Percentiles rank a stretch among this genome's conserved stretches.
These are phyloP conservation scores for Vigna radiata DNA, from an alignment of 306 rosid genomes.

Conservation along the genomic window DNA sequence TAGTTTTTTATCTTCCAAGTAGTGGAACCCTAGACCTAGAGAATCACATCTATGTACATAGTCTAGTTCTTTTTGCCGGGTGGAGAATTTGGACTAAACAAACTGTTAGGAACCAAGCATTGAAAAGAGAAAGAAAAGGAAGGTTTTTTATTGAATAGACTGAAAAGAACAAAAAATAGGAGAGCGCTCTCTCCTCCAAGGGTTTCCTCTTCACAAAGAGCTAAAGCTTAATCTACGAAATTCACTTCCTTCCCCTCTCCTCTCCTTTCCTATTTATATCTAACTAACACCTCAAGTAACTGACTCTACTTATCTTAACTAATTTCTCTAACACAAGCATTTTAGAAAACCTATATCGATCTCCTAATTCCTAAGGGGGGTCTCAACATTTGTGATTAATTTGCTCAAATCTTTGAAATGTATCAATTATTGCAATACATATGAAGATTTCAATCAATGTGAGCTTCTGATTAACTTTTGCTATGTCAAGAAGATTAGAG, in stretches of 20 bases:
- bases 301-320: no score
- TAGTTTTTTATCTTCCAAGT: slow-evolving; percentile 28
- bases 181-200: no score
- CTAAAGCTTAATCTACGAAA: no score
- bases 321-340: background rate
- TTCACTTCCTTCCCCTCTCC: no score
- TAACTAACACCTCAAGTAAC: no score
- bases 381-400: slow-evolving; percentile 11
- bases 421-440: slow-evolving; percentile 3
- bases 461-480: slow-evolving; percentile 18
- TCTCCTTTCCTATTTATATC: no score
- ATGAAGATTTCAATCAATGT: slow-evolving; percentile 20
- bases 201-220: no score
- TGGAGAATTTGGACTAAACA: slow-evolving; percentile 10
- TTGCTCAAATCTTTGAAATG: slow-evolving; percentile 10
- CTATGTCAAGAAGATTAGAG: slow-evolving; percentile 14
- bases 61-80: slow-evolving; percentile 2
- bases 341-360: slow-evolving; percentile 1
- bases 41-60: slow-evolving; percentile 6
- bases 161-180: no score
- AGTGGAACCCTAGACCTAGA: background rate
- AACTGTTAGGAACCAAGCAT: background rate
- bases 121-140: no score
- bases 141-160: no score
- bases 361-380: slow-evolving; percentile 2